Evolutionary conservation across 225 moss, liverwort and hornwort species (phyloP).

Genomic region (Asterella californica): DNA sequence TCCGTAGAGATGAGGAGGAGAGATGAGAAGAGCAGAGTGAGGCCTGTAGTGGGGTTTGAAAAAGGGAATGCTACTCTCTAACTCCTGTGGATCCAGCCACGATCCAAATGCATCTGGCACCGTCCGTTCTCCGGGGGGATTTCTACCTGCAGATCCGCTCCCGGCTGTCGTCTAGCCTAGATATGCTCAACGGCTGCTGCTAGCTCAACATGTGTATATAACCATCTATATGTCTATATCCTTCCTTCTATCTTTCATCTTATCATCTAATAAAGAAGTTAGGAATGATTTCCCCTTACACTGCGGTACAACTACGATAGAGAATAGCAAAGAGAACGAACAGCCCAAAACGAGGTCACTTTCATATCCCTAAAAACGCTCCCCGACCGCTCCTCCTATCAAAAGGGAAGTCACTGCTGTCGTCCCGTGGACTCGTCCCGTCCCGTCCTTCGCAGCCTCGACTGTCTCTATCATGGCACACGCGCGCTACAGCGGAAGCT

Average conservation of each 20-base stretch:
- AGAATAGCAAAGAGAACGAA: neutral
- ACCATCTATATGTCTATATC: neutral
- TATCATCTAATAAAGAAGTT: too few species aligned
- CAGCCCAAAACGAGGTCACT: neutral
- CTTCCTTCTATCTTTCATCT: neutral
- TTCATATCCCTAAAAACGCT: neutral
- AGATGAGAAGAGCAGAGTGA: neutral
- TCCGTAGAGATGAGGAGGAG: neutral
- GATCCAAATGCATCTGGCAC: slow-evolving; percentile 17
- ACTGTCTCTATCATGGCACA: neutral
- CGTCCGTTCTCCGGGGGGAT: slow-evolving; percentile 14
- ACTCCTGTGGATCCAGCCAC: slow-evolving; percentile 16
- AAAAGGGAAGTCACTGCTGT: neutral
- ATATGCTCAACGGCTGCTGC: neutral
- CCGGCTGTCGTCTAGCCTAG: neutral
- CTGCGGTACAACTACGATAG: too few species aligned
- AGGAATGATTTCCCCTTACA: too few species aligned
- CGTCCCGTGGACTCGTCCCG: neutral
- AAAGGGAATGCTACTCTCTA: slow-evolving; percentile 2
- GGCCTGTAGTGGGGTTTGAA: neutral
- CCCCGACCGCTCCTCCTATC: neutral
- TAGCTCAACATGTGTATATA: neutral
- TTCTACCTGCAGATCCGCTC: slow-evolving; percentile 3
- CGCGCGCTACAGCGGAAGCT: neutral
- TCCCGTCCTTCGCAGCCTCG: neutral